Evolutionary conservation across 1,139 yeast genomes (phyloP), one percentile per base, ranked within the genome.

Genomic region (Wickerhamomyces sp.): DNA sequence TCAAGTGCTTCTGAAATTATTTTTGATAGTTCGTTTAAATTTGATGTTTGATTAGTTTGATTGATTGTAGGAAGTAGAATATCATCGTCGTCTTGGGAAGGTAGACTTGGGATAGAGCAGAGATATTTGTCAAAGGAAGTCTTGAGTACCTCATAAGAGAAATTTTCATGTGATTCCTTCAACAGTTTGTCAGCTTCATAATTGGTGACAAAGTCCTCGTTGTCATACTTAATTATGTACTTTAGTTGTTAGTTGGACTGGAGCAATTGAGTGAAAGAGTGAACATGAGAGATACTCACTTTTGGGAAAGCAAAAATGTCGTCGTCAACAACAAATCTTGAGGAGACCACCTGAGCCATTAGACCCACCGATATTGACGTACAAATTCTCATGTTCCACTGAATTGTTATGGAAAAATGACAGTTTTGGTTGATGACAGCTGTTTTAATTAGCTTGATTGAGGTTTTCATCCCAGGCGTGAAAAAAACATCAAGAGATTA

Each of bases 61-160:
- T 39, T 40, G 33, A 40, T 26, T 30, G 10, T 39, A 10, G 7
- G 34, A 7, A 10, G 27, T 23, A 9, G 8, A 45, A 32, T n/a
- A 33, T 38, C 18, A 9, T 38, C 35, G 10, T 31, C 35, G 5
- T 9, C 10, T 4, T 31, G 8, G 10, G 13, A 26, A 5, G 13
- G 11, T 11, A 4, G n/a, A 11, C 31, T 38, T 13, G 60, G 61
- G 11, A 55, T n/a, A 34, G 49, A 31, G 42, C 65, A 62, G 8
- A 60, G 41, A 41, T 50, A 59, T 10, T 45, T 47, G 3, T 41
- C 37, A 30, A 45, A 41, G 2, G 42, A 30, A 5, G 45, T 15
- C 26, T 48, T 46, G 36, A 68, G 33, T 2, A 59, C 46, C 37
- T 67, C 66, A 50, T 63, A 67, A 3, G 60, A 51, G 4, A 56